Percentiles rank a stretch among this genome's conserved stretches.
These are phyloP conservation scores for Emiliania huxleyi DNA, from an alignment of 78 protist species.

Conservation along the genomic window DNA sequence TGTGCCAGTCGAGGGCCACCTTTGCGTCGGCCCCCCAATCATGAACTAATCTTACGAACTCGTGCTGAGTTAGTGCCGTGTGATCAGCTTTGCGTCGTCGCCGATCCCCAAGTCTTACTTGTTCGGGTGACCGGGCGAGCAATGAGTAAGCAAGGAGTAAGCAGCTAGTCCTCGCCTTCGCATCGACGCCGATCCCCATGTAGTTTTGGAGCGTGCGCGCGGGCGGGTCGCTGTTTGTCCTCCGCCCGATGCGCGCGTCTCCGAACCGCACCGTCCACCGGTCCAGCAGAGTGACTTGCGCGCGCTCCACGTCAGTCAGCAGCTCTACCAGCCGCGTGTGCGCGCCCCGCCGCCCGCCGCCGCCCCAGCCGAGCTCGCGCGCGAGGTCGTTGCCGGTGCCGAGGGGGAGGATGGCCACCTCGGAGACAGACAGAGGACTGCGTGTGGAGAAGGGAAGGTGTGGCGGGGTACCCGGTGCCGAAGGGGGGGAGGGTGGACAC, in stretches of 20 bases:
- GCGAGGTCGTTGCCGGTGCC: constrained; percentile 22
- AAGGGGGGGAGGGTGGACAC: neutral
- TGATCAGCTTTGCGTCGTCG: too few relatives aligned
- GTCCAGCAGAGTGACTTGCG: neutral
- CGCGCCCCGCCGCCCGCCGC: neutral
- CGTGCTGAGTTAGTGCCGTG: too few relatives aligned
- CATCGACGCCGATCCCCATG: neutral
- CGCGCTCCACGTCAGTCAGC: neutral
- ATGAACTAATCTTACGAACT: too few relatives aligned
- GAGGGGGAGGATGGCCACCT: too few relatives aligned
- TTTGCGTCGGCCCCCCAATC: too few relatives aligned
- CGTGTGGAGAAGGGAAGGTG: too few relatives aligned
- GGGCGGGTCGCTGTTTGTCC: too few relatives aligned
- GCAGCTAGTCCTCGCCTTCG: neutral
- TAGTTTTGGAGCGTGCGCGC: neutral
- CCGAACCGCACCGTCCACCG: neutral
- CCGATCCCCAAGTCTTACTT: too few relatives aligned
- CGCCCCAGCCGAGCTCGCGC: constrained; percentile 19
- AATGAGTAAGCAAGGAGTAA: too few relatives aligned
- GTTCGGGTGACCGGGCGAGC: too few relatives aligned
- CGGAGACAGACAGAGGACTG: too few relatives aligned
- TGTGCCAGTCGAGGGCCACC: neutral
- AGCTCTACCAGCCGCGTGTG: neutral
- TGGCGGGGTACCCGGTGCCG: neutral
- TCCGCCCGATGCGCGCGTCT: neutral